These are phyloP conservation scores for Viola odorata DNA, from an alignment of 345 rosid species.

Conservation along the genomic window DNA sequence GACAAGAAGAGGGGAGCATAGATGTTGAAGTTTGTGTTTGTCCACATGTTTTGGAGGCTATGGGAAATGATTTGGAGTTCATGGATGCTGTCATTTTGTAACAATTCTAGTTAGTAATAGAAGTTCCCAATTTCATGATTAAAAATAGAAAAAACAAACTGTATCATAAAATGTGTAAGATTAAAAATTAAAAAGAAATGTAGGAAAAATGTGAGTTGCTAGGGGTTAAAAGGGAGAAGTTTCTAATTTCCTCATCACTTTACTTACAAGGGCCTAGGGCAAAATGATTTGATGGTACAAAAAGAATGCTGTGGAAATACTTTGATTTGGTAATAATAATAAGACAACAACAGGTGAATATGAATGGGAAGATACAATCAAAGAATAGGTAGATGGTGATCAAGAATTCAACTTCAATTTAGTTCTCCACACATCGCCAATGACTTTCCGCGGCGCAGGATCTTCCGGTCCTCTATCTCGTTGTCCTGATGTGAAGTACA, in stretches of 20 bases:
- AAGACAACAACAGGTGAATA: slow-evolving; percentile 2
- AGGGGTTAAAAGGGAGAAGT: background rate
- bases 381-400: slow-evolving; percentile 15
- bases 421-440: slow-evolving; percentile 91
- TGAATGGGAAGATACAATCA: slow-evolving; percentile 3
- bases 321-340: background rate
- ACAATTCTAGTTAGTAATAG: too few species aligned
- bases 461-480: slow-evolving; percentile 83
- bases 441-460: slow-evolving; percentile 79
- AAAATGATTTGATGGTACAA: background rate
- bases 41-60: slow-evolving; percentile 5
- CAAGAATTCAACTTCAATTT: slow-evolving; percentile 52
- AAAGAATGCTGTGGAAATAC: background rate
- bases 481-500: slow-evolving; percentile 95
- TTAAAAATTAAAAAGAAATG: too few species aligned
- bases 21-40: slow-evolving; percentile 23
- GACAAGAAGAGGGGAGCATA: slow-evolving; percentile 21
- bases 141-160: too few species aligned
- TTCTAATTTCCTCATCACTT: background rate
- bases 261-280: background rate
- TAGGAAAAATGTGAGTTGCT: too few species aligned
- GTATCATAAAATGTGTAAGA: too few species aligned
- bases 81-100: slow-evolving; percentile 20
- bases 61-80: slow-evolving; percentile 27
- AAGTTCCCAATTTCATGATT: too few species aligned